Percentiles rank a stretch among this genome's conserved stretches.
Conservation (phyloP, 1,139 yeast species). For the Saccharomyces hybrid region DNA sequence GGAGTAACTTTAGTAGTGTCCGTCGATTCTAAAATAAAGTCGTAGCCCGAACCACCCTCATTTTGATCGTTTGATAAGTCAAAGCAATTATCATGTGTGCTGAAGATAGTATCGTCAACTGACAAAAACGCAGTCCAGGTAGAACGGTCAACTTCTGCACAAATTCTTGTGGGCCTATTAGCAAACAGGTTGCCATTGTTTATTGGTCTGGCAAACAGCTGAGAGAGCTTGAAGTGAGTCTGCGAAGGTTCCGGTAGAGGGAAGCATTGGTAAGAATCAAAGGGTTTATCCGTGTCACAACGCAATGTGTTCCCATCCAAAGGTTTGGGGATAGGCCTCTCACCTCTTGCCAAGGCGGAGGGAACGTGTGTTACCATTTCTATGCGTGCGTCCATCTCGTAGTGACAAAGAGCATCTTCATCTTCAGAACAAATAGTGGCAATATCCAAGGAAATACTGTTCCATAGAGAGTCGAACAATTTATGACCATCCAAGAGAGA, state of each 20-base stretch:
- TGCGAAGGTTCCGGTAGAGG: slow-evolving; percentile 55
- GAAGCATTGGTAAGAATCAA: slow-evolving; percentile 65
- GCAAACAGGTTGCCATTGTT: slow-evolving; percentile 56
- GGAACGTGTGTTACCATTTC: slow-evolving; percentile 69
- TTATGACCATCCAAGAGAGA: slow-evolving; percentile 88
- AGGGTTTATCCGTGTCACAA: slow-evolving; percentile 58
- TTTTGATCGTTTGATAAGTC: slow-evolving; percentile 32
- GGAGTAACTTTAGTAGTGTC: slow-evolving; percentile 35
- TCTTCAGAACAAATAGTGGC: slow-evolving; percentile 44
- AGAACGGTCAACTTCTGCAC: slow-evolving; percentile 37
- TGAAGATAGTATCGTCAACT: slow-evolving; percentile 25
- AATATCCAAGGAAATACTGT: slow-evolving; percentile 82
- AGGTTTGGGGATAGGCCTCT: slow-evolving; percentile 76
- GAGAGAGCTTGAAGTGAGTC: slow-evolving; percentile 47
- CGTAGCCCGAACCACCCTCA: slow-evolving; percentile 23
- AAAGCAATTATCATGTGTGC: slow-evolving; percentile 31
- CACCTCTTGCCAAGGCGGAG: slow-evolving; percentile 52
- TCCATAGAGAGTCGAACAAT: slow-evolving; percentile 93
- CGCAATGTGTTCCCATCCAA: slow-evolving; percentile 55
- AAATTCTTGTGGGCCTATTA: slow-evolving; percentile 36
- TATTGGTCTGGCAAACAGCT: slow-evolving; percentile 62
- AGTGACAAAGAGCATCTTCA: slow-evolving; percentile 35
- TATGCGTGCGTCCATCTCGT: slow-evolving; percentile 60
- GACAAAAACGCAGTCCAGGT: slow-evolving; percentile 39
- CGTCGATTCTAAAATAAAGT: slow-evolving; percentile 36